Conservation (phyloP, 345 rosid genomes). For the Camelina laxa region DNA sequence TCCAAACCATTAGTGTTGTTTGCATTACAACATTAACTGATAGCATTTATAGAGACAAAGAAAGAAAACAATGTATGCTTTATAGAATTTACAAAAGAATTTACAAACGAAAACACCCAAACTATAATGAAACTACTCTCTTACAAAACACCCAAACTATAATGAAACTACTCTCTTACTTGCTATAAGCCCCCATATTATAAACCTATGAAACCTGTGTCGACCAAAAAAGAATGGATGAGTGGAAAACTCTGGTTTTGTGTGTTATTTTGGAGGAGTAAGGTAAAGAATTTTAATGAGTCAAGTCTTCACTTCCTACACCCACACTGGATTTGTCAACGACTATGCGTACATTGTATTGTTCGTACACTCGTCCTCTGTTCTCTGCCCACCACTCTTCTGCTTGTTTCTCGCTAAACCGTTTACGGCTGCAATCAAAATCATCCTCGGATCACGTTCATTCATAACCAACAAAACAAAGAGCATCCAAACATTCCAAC, state of each 20-base stretch:
- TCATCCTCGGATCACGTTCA: background rate
- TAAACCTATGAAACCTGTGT: conserved; percentile 39
- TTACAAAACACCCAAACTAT: no score
- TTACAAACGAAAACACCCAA: conserved; percentile 39
- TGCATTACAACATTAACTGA: conserved; percentile 14
- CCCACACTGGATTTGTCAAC: conserved; percentile 80
- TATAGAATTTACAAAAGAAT: conserved; percentile 40
- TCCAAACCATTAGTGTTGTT: conserved; percentile 12
- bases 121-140: conserved; percentile 33
- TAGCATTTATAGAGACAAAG: conserved; percentile 17
- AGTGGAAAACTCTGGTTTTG: conserved; percentile 5
- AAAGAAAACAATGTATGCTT: conserved; percentile 24
- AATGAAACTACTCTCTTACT: conserved; percentile 26
- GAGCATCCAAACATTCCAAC: background rate
- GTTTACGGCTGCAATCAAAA: conserved; percentile 73
- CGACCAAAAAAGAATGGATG: background rate
- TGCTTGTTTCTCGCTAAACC: conserved; percentile 94
- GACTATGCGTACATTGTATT: conserved; percentile 79
- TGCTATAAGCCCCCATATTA: conserved; percentile 8
- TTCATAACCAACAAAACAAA: conserved; percentile 1
- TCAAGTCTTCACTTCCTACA: conserved; percentile 76
- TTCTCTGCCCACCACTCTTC: conserved; percentile 99
- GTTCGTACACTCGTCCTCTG: conserved; percentile 83
- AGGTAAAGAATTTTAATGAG: conserved; percentile 46
- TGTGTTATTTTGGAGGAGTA: conserved; percentile 8